Evolutionary conservation across 2,329 filamentous ascomycete genomes (phyloP).

Genomic region (Stagonosporopsis cucurbitacearum): DNA sequence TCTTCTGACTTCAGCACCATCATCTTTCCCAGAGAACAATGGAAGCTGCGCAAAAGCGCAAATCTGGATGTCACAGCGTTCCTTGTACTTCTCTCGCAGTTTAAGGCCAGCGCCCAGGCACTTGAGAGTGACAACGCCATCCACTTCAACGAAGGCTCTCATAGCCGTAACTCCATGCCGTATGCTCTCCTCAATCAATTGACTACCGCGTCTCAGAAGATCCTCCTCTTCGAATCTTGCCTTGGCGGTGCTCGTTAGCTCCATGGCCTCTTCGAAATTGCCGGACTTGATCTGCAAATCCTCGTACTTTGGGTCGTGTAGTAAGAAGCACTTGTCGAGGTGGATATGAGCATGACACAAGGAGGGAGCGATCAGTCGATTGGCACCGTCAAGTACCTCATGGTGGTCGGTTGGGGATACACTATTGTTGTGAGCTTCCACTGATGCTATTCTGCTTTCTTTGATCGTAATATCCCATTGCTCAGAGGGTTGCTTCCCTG

Average conservation of each 20-base stretch:
- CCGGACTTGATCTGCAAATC: conserved; percentile 67
- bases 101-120: conserved; percentile 64
- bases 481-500: conserved; percentile 35
- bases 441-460: conserved; percentile 42
- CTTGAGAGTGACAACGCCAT: conserved; percentile 64
- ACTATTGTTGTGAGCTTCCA: conserved; percentile 37
- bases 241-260: conserved; percentile 66
- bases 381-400: conserved; percentile 50
- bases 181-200: conserved; percentile 70
- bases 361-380: conserved; percentile 58
- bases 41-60: conserved; percentile 75
- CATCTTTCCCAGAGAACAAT: conserved; percentile 63
- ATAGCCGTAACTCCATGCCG: conserved; percentile 70
- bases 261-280: conserved; percentile 70
- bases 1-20: conserved; percentile 58
- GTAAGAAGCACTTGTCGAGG: conserved; percentile 70
- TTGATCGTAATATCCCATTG: conserved; percentile 49
- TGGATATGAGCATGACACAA: conserved; percentile 78
- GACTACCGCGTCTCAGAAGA: conserved; percentile 68
- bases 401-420: conserved; percentile 1
- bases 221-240: conserved; percentile 66
- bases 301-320: conserved; percentile 64
- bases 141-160: conserved; percentile 75
- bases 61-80: conserved; percentile 67
- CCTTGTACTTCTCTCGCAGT: conserved; percentile 62